phyloP scores from a whole-genome alignment of 2,329 filamentous ascomycete genomes.

The Graphilbum fragrans region DNA sequence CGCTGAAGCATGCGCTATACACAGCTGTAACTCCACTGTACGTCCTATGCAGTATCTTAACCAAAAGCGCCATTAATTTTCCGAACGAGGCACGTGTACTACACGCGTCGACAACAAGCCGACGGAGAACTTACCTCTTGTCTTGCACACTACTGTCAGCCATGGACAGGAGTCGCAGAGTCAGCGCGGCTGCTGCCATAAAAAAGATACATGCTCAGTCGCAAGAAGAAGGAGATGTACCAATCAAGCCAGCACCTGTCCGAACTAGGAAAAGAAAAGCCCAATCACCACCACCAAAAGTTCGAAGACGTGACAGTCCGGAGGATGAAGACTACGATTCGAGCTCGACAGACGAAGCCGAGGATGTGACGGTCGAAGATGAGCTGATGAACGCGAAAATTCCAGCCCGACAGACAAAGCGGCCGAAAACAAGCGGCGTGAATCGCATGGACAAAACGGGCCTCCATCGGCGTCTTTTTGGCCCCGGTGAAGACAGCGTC shows the following conservation, averaged over 20 bases:
- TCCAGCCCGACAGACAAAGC: neutral
- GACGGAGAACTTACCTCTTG: too few species aligned
- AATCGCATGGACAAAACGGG: neutral
- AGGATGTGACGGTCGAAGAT: too few species aligned
- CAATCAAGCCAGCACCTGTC: neutral
- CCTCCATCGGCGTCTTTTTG: neutral
- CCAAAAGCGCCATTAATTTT: too few species aligned
- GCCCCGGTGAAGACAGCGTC: neutral
- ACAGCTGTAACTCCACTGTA: too few species aligned
- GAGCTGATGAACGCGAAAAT: too few species aligned
- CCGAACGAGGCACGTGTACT: too few species aligned
- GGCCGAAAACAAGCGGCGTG: neutral
- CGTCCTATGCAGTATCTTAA: too few species aligned
- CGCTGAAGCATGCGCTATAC: too few species aligned
- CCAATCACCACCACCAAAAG: neutral
- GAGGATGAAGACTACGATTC: too few species aligned
- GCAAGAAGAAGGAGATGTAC: neutral
- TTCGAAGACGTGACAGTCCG: neutral
- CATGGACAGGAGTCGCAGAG: conserved; percentile 5
- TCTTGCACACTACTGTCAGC: neutral
- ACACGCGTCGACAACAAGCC: neutral
- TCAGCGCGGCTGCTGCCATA: conserved; percentile 7
- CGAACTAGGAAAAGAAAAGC: neutral
- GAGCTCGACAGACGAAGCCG: too few species aligned
- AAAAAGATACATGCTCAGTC: conserved; percentile 3